Evolutionary conservation across 345 rosid genomes (phyloP).

Genomic region (Xanthoceras sorbifolium): DNA sequence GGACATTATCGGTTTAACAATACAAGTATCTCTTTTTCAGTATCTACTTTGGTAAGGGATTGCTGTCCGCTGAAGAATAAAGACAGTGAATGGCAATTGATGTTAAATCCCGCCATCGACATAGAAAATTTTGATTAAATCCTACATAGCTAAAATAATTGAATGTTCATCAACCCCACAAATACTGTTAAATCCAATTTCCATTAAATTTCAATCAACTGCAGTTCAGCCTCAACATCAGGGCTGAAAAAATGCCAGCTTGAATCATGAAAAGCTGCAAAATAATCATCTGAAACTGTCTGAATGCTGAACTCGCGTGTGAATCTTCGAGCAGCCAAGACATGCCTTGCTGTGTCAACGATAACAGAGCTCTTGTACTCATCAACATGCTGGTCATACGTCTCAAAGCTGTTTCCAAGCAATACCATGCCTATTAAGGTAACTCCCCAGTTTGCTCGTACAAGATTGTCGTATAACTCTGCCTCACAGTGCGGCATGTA

Average conservation of each 20-base stretch:
- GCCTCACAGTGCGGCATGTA: conserved; percentile 96
- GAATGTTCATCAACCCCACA: background rate
- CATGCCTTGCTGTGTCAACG: conserved; percentile 40
- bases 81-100: background rate
- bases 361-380: conserved; percentile 43
- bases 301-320: conserved; percentile 51
- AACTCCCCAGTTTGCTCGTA: conserved; percentile 65
- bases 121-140: too few relatives aligned
- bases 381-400: conserved; percentile 48
- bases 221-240: conserved; percentile 41
- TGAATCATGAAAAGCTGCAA: conserved; percentile 79
- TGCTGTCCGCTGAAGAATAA: background rate
- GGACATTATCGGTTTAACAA: too few relatives aligned
- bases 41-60: background rate
- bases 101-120: background rate
- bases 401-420: conserved; percentile 82
- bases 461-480: conserved; percentile 65
- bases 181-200: background rate
- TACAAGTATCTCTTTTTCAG: too few relatives aligned
- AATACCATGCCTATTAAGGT: conserved; percentile 53
- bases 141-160: too few relatives aligned
- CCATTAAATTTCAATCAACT: conserved; percentile 22
- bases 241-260: conserved; percentile 92
- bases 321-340: conserved; percentile 49
- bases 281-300: conserved; percentile 64